phyloP scores from a whole-genome alignment of 805 yeast species.

The Pichia manshurica region DNA sequence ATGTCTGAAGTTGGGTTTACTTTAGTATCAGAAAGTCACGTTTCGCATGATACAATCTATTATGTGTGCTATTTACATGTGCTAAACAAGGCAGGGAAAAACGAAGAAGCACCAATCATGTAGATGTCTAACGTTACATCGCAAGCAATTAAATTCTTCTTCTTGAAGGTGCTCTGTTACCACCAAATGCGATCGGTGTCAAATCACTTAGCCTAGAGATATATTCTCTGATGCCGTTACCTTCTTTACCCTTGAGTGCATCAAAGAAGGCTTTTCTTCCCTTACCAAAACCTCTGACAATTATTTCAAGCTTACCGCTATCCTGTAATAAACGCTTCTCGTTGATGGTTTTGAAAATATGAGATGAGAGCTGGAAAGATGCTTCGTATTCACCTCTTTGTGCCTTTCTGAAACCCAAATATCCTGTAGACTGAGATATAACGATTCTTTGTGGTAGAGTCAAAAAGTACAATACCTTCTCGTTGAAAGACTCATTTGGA shows the following conservation, averaged over 20 bases:
- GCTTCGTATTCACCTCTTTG: conserved; percentile 94
- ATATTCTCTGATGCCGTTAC: conserved; percentile 57
- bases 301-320: conserved; percentile 62
- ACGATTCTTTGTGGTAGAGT: conserved; percentile 73
- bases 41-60: no score
- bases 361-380: conserved; percentile 74
- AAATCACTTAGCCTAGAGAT: conserved; percentile 69
- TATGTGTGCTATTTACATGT: no score
- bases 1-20: no score
- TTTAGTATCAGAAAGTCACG: no score
- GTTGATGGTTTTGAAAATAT: conserved; percentile 64
- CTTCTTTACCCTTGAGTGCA: conserved; percentile 87
- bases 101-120: no score
- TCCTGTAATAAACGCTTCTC: conserved; percentile 36
- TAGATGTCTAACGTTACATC: not conserved
- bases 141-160: conserved; percentile 48
- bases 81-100: no score
- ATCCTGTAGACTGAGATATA: conserved; percentile 71
- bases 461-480: conserved; percentile 70
- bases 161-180: conserved; percentile 74
- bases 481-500: conserved; percentile 51
- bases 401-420: conserved; percentile 81
- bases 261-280: conserved; percentile 83
- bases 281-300: conserved; percentile 77
- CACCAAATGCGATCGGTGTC: conserved; percentile 87